Base-by-base conservation (phyloP, 371 early-diverging fungal genomes). In the Phascolomyces articulosus region DNA sequence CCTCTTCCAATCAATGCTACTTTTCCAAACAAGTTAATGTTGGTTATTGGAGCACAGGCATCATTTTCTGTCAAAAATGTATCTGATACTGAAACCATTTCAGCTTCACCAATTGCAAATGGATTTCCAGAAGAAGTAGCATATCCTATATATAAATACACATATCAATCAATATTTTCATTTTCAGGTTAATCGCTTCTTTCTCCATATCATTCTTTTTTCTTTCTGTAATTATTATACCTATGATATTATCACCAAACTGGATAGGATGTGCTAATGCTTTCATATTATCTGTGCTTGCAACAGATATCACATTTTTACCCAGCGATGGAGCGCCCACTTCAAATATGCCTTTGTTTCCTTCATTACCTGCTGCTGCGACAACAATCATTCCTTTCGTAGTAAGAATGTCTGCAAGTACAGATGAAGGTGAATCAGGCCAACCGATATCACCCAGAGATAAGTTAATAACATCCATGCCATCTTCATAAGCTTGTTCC, bases 311-410 rank as follows among this genome's bases (percentile, higher is more conserved):
- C 11, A 87, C 85, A 34, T 81, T 79, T 13, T 65, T 64, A 2
- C 88, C 88, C 16, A 91, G 70, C n/a, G 87, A 88, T 7, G 94
- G 92, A 1, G 89, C 66, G 0, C 82, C 77, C 0, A 84, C 79
- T 63, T 84, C 77, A 66, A 78, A 90, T 3, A 90, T 68, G 2
- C 95, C 95, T 16, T 80, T 70, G 7, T 66, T 58, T 18, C 93
- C 93, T 51, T 85, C 83, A 76, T 95, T 95, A 8, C 94, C 94
- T 23, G 82, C 84, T 3, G 94, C 86, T 18, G 80, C 80, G 47
- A 66, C 61, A 6, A 82, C 77, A 59, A 66, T 64, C 73, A 73
- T 71, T 10, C 82, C 82, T 29, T 67, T 63, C 16, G 71, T 27
- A 3, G 77, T 60, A 13, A 78, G 56, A 7, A 68, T 69, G 63